phyloP scores from a whole-genome alignment of 2,329 filamentous ascomycete species.

The Arthrocladium fulminans region DNA sequence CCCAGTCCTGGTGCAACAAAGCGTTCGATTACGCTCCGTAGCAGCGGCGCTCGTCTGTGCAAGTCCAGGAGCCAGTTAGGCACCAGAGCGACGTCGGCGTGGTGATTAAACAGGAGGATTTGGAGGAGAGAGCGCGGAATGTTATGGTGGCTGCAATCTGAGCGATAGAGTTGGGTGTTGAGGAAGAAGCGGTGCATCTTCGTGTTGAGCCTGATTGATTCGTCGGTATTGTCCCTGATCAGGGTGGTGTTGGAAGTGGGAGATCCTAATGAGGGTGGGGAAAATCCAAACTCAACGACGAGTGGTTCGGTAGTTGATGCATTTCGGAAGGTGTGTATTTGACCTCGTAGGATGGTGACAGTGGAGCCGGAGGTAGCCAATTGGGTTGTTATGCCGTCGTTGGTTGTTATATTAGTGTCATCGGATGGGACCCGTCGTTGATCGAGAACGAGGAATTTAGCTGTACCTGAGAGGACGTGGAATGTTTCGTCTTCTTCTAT shows the following conservation, averaged over 20 bases:
- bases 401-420: not conserved
- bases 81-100: slow-evolving; percentile 9
- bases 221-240: not conserved
- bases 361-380: slow-evolving; percentile 3
- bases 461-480: slow-evolving; percentile 9
- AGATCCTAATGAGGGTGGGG: not conserved
- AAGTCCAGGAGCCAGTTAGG: not conserved
- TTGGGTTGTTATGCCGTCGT: not conserved
- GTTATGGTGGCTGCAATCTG: slow-evolving; percentile 8
- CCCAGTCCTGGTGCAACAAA: not conserved
- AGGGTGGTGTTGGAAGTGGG: not conserved
- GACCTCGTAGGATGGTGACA: slow-evolving; percentile 6
- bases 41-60: not conserved
- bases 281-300: slow-evolving; percentile 8
- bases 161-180: slow-evolving; percentile 11
- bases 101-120: slow-evolving; percentile 10
- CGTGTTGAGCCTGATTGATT: not conserved
- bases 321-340: slow-evolving; percentile 12
- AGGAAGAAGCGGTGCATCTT: slow-evolving; percentile 8
- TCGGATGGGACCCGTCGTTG: not conserved
- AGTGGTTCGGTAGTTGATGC: slow-evolving; percentile 7
- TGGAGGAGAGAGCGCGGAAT: slow-evolving; percentile 7
- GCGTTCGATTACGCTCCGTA: slow-evolving; percentile 1
- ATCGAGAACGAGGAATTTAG: slow-evolving; percentile 9
- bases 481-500: slow-evolving; percentile 12